Evolutionary conservation across 164 flowering plant genomes (phyloP), one percentile per base, ranked within the genome.

Genomic region (Kalanchoe fedtschenkoi): DNA sequence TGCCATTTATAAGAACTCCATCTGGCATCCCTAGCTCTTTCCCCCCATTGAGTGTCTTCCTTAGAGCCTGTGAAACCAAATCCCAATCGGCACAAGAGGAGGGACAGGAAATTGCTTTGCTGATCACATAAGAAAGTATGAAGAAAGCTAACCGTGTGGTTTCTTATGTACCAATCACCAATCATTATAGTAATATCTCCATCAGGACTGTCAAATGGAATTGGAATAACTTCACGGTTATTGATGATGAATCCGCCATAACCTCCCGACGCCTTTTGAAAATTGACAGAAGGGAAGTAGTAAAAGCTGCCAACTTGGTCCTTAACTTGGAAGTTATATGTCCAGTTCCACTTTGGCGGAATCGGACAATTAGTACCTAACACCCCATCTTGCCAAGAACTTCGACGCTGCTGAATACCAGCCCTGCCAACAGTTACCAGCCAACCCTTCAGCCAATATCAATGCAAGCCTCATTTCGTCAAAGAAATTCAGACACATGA

Each of bases 361-460:
- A 95, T 95, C 3, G 99, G 99, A 60, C 99, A 95, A 63, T 83
- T 95, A 0, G 99, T 93, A 15, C 99, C 99, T 21, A 69, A 77
- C 63, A 95, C 83, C 24, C 99, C 99, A 77, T 90, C 99, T 78
- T 95, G 96, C 99, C 99, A 95, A 3, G 92, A 84, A 69, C 77
- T 81, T 26, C 87, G 76, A 65, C 95, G 74, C 54, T 83, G 89
- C 33, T 84, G 91, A 58, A 95, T 72, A 5, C 99, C 99, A 64
- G 84, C 66, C 99, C 99, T 93, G 73, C 33, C 39, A 37, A 51
- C 56, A 51, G 6, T 10, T 6, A 17, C 56, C 28, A 42, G 14
- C 5, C 14, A 51, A 51, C 29, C 29, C 29, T 51, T 17, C 56
- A 51, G 14, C 22, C 15, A 26, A 28, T 29, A 30, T 9, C 26